Evolutionary conservation across 1,284 basidiomycete genomes (phyloP), one percentile per base, ranked within the genome.

Genomic region (Cutaneotrichosporon daszewskae): DNA sequence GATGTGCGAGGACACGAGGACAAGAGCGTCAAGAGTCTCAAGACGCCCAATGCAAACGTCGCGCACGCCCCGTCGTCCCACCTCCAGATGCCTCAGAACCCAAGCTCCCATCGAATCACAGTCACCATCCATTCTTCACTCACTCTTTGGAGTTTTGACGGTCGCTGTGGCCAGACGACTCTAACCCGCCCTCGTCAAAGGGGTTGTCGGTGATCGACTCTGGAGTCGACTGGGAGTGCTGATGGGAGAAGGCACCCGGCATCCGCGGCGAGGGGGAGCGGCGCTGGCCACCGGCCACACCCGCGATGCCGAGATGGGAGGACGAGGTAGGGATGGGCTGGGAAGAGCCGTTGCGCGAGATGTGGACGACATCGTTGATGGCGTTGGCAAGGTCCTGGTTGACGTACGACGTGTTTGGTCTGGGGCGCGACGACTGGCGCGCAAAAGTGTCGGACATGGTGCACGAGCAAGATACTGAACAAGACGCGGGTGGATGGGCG

Each of bases 361-460:
- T 65, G 22, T 60, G 60, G 14, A 68, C 66, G 8, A 64, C 63
- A 47, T 68, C 62, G 25, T 61, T 40, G 11, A 68, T 55, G 16
- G 66, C 66, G 29, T 50, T 51, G 11, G 60, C 66, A 19, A 68
- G 54, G 37, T 64, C 60, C 10, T 45, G 22, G 40, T 51, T 51
- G 24, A 46, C 44, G 35, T 41, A 42, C n/a, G 39, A 25, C 31
- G 39, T 29, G 14, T 18, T 14, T 18, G 26, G 37, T 17, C 26
- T n/a, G n/a, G n/a, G n/a, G n/a, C n/a, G n/a, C n/a, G n/a, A n/a
- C n/a, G n/a, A n/a, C n/a, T n/a, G n/a, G n/a, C n/a, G n/a, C n/a
- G n/a, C 22, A 5, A 13, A 19, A 37, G 29, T 23, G 13, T 11
- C 23, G 3, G 38, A 23, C 27, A 37, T 40, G 33, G 17, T 40